Conservation (phyloP, 257 asterid genomes). For the Solanum corneliomulleri region DNA sequence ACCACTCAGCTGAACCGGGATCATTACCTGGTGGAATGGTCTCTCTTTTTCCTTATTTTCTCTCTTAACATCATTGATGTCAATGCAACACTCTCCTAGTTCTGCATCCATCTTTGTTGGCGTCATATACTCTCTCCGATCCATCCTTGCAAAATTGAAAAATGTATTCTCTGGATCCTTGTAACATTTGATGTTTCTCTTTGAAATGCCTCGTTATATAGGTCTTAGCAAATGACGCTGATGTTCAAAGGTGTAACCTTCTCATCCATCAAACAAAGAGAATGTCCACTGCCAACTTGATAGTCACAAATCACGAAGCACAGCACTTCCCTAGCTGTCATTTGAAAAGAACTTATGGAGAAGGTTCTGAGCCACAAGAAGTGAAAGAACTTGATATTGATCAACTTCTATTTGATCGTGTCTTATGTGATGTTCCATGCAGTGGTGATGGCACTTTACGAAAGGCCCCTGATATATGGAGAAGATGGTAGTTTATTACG, state of each 20-base stretch:
- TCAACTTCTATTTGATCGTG: constrained; percentile 95
- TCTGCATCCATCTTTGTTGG: not conserved
- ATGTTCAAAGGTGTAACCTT: constrained; percentile 95
- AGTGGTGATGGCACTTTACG: constrained; percentile 99
- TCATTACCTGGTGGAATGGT: constrained; percentile 92
- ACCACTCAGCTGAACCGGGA: constrained; percentile 57
- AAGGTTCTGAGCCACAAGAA: constrained; percentile 28
- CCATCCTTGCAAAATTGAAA: not conserved
- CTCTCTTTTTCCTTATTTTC: not conserved
- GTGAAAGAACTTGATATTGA: constrained; percentile 27
- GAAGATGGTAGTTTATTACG: constrained; percentile 56
- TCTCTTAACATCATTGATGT: constrained; percentile 1
- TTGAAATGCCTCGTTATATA: constrained; percentile 13
- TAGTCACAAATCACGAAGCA: constrained; percentile 98
- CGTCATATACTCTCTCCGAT: not conserved
- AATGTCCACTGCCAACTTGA: constrained; percentile 95
- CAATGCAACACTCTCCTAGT: not conserved
- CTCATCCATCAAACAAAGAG: constrained; percentile 99
- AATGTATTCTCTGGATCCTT: not conserved
- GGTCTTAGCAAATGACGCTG: constrained; percentile 95
- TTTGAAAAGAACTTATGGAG: constrained; percentile 24
- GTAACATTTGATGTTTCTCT: constrained; percentile 1
- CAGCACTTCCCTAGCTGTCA: constrained; percentile 97
- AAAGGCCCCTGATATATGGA: constrained; percentile 99
- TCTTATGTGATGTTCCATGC: constrained; percentile 98